Percentiles rank a stretch among this genome's conserved stretches.
phyloP scores from a whole-genome alignment of 176 grass and related monocot genomes.

The Oryza glaberrima region DNA sequence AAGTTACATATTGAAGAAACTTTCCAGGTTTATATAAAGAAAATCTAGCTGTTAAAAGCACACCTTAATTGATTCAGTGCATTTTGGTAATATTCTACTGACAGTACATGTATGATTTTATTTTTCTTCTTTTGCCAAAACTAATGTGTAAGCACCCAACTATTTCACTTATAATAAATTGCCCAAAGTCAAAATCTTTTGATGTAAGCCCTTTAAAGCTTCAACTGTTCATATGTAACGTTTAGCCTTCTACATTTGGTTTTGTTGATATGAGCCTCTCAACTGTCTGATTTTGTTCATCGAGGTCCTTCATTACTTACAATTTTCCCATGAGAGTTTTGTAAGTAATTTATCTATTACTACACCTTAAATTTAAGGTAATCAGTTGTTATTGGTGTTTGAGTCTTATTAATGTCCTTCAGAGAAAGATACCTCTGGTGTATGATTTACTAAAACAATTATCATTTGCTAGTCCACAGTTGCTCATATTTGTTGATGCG shows the following conservation, averaged over 20 bases:
- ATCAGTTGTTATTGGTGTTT: slow-evolving; percentile 5
- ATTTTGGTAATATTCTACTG: background rate
- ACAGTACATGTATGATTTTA: background rate
- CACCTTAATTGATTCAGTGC: slow-evolving; percentile 9
- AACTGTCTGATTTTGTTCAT: slow-evolving; percentile 14
- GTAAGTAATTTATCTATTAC: background rate
- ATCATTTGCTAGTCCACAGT: background rate
- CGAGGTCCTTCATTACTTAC: background rate
- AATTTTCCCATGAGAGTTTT: background rate
- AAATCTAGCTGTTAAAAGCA: background rate
- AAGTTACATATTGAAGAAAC: background rate
- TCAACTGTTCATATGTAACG: background rate
- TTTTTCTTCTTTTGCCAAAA: background rate
- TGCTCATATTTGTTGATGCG: background rate
- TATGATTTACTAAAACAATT: background rate
- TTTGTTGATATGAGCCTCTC: background rate
- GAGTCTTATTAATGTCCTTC: background rate
- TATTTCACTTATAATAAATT: background rate
- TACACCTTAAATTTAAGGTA: slow-evolving; percentile 7
- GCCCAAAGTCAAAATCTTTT: background rate
- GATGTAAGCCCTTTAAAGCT: background rate
- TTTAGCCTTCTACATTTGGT: background rate
- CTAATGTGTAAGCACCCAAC: background rate
- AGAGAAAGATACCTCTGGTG: background rate
- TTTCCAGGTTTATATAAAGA: background rate